Evolutionary conservation across 2,329 filamentous ascomycete genomes (phyloP).

Genomic region (Cladosporium sp.): DNA sequence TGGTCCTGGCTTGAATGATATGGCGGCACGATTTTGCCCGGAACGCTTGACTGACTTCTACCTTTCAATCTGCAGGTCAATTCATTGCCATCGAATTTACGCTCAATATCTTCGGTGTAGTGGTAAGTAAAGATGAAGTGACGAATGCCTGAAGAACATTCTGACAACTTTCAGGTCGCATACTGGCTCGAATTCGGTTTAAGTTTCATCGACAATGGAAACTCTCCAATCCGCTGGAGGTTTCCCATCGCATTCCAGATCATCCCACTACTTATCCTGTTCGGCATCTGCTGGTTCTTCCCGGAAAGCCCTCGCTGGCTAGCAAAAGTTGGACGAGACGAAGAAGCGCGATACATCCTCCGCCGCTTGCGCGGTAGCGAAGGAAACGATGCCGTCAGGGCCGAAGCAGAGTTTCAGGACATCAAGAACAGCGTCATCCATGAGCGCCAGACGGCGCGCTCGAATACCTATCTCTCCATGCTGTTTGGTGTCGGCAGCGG

Average conservation of each 20-base stretch:
- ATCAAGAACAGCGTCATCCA: constrained; percentile 64
- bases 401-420: constrained; percentile 66
- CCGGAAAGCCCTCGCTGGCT: constrained; percentile 69
- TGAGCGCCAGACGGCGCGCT: constrained; percentile 47
- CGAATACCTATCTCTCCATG: constrained; percentile 37
- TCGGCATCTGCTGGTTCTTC: constrained; percentile 61
- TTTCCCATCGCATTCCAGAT: constrained; percentile 71
- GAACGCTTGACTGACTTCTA: background rate
- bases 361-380: constrained; percentile 59
- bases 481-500: constrained; percentile 34
- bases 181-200: constrained; percentile 20
- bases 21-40: background rate
- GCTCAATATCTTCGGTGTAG: constrained; percentile 68
- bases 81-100: constrained; percentile 66
- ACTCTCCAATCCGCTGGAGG: constrained; percentile 55
- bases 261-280: constrained; percentile 58
- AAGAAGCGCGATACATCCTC: constrained; percentile 66
- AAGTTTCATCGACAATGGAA: constrained; percentile 14
- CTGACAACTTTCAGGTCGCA: background rate
- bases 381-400: constrained; percentile 36
- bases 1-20: background rate
- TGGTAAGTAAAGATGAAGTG: constrained; percentile 20
- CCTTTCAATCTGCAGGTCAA: constrained; percentile 37
- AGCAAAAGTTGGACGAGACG: constrained; percentile 62
- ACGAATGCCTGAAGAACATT: background rate